Conservation (phyloP, 331 rosid genomes). For the Malus hybrid region DNA sequence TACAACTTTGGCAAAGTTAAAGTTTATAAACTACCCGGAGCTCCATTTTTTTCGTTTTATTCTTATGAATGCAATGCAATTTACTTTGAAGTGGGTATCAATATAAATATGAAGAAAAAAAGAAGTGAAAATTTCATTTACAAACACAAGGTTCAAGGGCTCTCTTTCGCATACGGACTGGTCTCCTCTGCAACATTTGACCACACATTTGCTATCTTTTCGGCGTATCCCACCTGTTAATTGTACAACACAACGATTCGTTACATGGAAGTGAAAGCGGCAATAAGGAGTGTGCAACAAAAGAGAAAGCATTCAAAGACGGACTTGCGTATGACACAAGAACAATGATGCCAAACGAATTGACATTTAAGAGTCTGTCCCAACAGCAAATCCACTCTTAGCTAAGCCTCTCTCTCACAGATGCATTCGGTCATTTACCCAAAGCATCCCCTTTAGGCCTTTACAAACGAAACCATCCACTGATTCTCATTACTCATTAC, state of each 20-base stretch:
- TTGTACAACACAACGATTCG: constrained; percentile 3
- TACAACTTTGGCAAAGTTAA: constrained; percentile 14
- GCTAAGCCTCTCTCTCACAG: neutral
- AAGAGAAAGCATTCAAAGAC: neutral
- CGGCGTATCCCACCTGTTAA: constrained; percentile 68
- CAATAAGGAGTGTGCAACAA: neutral
- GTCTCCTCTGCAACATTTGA: constrained; percentile 74
- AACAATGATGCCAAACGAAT: neutral
- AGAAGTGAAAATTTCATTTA: constrained; percentile 14
- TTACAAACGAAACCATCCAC: too few species aligned
- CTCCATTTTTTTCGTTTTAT: constrained; percentile 3
- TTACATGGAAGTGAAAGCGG: neutral
- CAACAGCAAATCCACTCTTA: neutral
- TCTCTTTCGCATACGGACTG: constrained; percentile 40
- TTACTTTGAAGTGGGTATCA: constrained; percentile 10
- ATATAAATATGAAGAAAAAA: neutral
- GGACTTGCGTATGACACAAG: neutral
- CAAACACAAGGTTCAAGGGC: constrained; percentile 33
- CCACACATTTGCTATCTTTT: constrained; percentile 81
- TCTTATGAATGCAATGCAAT: constrained; percentile 8
- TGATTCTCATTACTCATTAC: too few species aligned
- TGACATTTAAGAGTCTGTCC: neutral
- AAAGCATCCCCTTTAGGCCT: neutral
- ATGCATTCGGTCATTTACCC: neutral
- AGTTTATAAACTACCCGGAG: constrained; percentile 7